phyloP scores from a whole-genome alignment of 495 filamentous ascomycete species.

The Penicillium silybi region DNA sequence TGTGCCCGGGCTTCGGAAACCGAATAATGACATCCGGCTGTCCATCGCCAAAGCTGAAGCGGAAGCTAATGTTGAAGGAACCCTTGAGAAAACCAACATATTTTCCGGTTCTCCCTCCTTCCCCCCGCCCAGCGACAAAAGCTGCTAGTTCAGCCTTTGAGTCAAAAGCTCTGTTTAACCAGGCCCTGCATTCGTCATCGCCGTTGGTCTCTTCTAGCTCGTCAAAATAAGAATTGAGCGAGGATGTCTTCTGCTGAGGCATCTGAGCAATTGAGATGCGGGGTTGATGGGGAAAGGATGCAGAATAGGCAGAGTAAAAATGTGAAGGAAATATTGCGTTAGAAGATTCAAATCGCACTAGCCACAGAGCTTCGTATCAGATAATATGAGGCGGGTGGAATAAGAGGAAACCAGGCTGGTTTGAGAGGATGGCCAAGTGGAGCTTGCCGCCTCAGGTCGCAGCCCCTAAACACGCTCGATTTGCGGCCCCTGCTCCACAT shows the following conservation, averaged over 20 bases:
- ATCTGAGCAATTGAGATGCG: slow-evolving; percentile 9
- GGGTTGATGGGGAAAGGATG: not conserved
- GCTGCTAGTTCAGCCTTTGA: slow-evolving; percentile 9
- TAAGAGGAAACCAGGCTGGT: slow-evolving; percentile 1
- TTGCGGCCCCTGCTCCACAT: not conserved
- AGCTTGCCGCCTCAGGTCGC: not conserved
- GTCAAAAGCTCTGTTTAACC: slow-evolving; percentile 15
- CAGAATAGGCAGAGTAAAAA: not conserved
- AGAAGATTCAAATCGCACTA: not conserved
- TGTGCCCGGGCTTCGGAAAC: slow-evolving; percentile 31
- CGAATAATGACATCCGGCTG: slow-evolving; percentile 28
- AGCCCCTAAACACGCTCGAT: not conserved
- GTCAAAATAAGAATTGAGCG: slow-evolving; percentile 18
- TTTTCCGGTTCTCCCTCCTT: slow-evolving; percentile 22
- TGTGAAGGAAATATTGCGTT: not conserved
- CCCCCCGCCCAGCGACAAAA: slow-evolving; percentile 26
- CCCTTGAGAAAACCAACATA: slow-evolving; percentile 28
- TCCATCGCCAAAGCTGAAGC: slow-evolving; percentile 28
- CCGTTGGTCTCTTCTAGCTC: slow-evolving; percentile 19
- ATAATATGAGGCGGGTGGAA: not conserved
- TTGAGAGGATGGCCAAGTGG: not conserved
- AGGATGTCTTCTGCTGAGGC: slow-evolving; percentile 14
- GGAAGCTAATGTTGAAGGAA: slow-evolving; percentile 31
- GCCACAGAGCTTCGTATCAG: not conserved
- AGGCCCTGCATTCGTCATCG: slow-evolving; percentile 15